phyloP scores from a whole-genome alignment of 2,329 filamentous ascomycete species.

The Fusarium citri region DNA sequence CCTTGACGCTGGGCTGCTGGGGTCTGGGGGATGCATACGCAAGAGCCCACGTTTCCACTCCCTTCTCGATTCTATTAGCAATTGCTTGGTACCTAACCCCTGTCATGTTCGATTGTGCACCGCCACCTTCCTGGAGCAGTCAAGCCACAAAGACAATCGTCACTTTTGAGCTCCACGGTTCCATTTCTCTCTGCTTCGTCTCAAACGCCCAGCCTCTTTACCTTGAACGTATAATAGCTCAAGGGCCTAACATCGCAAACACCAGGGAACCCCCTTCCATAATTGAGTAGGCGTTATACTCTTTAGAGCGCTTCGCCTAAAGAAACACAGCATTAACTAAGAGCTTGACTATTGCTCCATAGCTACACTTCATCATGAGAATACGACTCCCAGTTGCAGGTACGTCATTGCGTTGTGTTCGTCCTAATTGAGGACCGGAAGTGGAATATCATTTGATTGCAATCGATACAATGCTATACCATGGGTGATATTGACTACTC shows the following conservation, averaged over 20 bases:
- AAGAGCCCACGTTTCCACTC: slow-evolving; percentile 29
- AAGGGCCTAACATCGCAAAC: neutral
- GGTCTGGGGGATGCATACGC: slow-evolving; percentile 18
- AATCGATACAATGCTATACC: neutral
- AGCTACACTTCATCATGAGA: slow-evolving; percentile 68
- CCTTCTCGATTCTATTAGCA: slow-evolving; percentile 15
- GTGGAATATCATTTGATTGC: neutral
- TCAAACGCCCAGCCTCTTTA: slow-evolving; percentile 27
- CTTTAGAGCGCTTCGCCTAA: neutral
- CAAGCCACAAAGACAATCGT: slow-evolving; percentile 32
- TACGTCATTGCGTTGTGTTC: slow-evolving; percentile 56
- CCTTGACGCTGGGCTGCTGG: neutral
- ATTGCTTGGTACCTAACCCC: slow-evolving; percentile 7
- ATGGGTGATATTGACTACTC: slow-evolving; percentile 16
- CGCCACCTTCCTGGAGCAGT: slow-evolving; percentile 18
- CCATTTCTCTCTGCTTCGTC: slow-evolving; percentile 24
- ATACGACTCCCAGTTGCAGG: slow-evolving; percentile 91
- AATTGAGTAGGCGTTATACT: neutral
- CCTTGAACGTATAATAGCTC: slow-evolving; percentile 20
- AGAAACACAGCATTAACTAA: neutral
- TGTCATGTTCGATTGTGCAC: slow-evolving; percentile 21
- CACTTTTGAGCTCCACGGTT: slow-evolving; percentile 24
- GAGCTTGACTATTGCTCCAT: neutral
- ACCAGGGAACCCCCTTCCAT: neutral
- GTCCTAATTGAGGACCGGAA: neutral